Conservation (phyloP, 495 filamentous ascomycete species). For the Daldinia decipiens region DNA sequence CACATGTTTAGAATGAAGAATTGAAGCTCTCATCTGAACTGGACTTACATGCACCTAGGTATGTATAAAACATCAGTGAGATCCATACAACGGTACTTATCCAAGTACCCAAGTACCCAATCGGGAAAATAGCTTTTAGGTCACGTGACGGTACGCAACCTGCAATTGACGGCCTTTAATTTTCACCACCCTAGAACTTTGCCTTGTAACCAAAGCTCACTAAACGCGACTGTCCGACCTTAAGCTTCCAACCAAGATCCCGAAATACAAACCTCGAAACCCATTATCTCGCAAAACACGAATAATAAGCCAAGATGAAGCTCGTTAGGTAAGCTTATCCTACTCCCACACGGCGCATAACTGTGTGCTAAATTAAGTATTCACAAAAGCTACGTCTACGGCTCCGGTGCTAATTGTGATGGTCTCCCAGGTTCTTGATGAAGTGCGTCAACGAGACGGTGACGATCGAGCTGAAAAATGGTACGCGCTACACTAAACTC, state of each 20-base stretch:
- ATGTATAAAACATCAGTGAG: not conserved
- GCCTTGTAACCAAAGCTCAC: slow-evolving; percentile 27
- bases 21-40: not conserved
- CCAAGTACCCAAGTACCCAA: not conserved
- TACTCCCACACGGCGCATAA: slow-evolving; percentile 33
- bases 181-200: slow-evolving; percentile 28
- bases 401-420: slow-evolving; percentile 54
- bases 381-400: slow-evolving; percentile 45
- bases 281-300: slow-evolving; percentile 4
- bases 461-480: slow-evolving; percentile 97
- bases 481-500: slow-evolving; percentile 55
- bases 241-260: slow-evolving; percentile 12
- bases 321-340: slow-evolving; percentile 84
- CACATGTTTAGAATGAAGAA: not conserved
- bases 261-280: not conserved
- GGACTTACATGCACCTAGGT: no score
- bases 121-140: not conserved
- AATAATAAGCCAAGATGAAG: slow-evolving; percentile 78
- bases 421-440: slow-evolving; percentile 85
- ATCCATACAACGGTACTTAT: not conserved
- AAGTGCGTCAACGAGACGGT: slow-evolving; percentile 98
- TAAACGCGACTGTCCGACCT: slow-evolving; percentile 30
- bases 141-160: slow-evolving; percentile 28
- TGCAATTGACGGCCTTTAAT: slow-evolving; percentile 21
- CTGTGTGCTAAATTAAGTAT: slow-evolving; percentile 48